Conservation (phyloP, 371 early-diverging fungal genomes). For the Umbelopsis sp. region DNA sequence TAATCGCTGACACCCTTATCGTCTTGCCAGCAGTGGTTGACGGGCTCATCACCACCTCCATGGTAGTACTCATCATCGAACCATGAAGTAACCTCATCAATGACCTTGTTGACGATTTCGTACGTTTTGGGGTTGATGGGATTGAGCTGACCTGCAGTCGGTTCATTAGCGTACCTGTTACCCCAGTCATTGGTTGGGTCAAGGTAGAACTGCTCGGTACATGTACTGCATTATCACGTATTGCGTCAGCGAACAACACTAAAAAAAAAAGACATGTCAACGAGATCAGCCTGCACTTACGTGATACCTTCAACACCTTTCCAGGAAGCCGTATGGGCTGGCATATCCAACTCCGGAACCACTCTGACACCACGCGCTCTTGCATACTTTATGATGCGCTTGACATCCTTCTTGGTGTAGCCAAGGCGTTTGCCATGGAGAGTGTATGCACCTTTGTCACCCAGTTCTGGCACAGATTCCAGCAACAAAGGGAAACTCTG, state of each 20-base stretch:
- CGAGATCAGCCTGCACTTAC: conserved; percentile 30
- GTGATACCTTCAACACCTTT: conserved; percentile 39
- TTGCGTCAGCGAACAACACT: background rate
- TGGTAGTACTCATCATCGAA: conserved; percentile 70
- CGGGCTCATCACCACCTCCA: conserved; percentile 75
- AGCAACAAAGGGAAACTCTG: conserved; percentile 69
- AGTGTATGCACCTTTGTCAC: conserved; percentile 53
- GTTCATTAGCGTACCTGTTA: conserved; percentile 63
- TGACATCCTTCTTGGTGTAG: conserved; percentile 68
- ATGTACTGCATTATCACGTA: conserved; percentile 31
- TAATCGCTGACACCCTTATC: conserved; percentile 41
- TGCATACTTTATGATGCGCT: conserved; percentile 65
- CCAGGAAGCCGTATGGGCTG: conserved; percentile 75
- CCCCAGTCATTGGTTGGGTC: conserved; percentile 52
- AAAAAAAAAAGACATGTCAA: background rate
- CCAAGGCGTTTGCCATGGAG: conserved; percentile 46
- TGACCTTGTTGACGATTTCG: conserved; percentile 55
- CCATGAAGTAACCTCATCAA: conserved; percentile 59
- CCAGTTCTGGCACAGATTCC: conserved; percentile 51
- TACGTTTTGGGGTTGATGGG: conserved; percentile 60
- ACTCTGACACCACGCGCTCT: conserved; percentile 55
- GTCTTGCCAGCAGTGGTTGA: conserved; percentile 67
- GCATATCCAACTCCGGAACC: conserved; percentile 81
- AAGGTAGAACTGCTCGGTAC: conserved; percentile 40
- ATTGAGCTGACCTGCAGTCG: conserved; percentile 76